These are phyloP conservation scores for Sonneratia caseolaris DNA, from an alignment of 345 rosid genomes.

Conservation along the genomic window DNA sequence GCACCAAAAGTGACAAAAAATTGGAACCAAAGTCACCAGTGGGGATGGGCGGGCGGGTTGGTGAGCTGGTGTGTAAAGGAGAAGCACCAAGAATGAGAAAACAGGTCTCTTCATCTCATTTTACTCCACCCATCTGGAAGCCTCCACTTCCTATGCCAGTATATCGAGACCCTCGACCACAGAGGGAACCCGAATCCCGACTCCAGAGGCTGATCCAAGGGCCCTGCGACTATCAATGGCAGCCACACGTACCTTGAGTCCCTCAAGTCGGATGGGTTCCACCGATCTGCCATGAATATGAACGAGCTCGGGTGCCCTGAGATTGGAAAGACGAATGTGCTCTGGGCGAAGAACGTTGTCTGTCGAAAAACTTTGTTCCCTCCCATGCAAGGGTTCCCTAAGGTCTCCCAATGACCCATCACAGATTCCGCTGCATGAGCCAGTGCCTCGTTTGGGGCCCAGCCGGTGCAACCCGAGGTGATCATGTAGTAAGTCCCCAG, in stretches of 20 bases:
- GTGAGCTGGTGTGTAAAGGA: too few species aligned
- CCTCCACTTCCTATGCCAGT: constrained; percentile 86
- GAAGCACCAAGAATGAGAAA: too few species aligned
- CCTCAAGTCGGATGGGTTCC: constrained; percentile 83
- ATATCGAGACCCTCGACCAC: constrained; percentile 82
- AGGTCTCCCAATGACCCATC: constrained; percentile 91
- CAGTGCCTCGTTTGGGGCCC: constrained; percentile 92
- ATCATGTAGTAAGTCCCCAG: constrained; percentile 77
- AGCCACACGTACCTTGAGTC: constrained; percentile 87
- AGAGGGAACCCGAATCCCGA: constrained; percentile 54
- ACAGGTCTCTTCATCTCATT: neutral
- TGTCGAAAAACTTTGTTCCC: constrained; percentile 61
- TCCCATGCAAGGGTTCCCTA: constrained; percentile 83
- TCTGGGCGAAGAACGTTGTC: constrained; percentile 76
- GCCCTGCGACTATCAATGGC: constrained; percentile 66
- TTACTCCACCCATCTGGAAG: constrained; percentile 31
- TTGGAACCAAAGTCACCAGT: too few species aligned
- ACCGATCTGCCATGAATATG: constrained; percentile 90
- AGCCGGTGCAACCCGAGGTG: constrained; percentile 84
- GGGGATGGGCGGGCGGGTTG: too few species aligned
- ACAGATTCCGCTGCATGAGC: constrained; percentile 73
- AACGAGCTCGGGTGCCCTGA: constrained; percentile 48
- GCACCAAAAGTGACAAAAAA: too few species aligned
- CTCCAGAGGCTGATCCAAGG: constrained; percentile 63
- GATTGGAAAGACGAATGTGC: constrained; percentile 75